phyloP scores from a whole-genome alignment of 179 eudicot species.

The Camellia oleifera region DNA sequence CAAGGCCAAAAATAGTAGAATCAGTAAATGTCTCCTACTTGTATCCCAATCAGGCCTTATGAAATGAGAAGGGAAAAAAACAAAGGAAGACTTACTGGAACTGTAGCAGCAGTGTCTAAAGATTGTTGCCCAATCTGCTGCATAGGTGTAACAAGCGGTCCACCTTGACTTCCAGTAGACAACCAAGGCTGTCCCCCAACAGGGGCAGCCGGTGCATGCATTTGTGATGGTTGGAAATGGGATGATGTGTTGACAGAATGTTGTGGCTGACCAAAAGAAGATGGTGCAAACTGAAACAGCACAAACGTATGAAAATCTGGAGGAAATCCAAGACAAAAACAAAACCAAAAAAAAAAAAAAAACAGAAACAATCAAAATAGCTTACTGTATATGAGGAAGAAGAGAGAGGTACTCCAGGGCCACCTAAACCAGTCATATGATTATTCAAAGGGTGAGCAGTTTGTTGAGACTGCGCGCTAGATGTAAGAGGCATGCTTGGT shows the following conservation, averaged over 20 bases:
- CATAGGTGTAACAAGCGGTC: constrained; percentile 44
- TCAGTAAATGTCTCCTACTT: background rate
- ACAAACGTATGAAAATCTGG: background rate
- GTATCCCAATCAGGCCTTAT: too few species aligned
- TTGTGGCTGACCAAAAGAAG: constrained; percentile 41
- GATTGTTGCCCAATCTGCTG: constrained; percentile 63
- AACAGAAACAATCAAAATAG: background rate
- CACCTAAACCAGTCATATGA: constrained; percentile 49
- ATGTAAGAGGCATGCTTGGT: constrained; percentile 52
- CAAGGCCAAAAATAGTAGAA: background rate
- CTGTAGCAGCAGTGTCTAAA: constrained; percentile 36
- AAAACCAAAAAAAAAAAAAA: constrained; percentile 4
- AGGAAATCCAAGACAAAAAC: constrained; percentile 6
- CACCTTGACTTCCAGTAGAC: constrained; percentile 58
- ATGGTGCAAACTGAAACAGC: constrained; percentile 32
- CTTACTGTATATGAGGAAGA: constrained; percentile 82
- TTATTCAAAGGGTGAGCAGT: constrained; percentile 37
- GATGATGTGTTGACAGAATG: constrained; percentile 23
- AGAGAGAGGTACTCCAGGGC: constrained; percentile 65
- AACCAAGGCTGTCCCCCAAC: constrained; percentile 72
- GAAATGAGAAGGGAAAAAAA: too few species aligned
- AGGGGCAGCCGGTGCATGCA: constrained; percentile 49
- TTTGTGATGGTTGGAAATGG: constrained; percentile 74
- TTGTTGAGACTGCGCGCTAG: constrained; percentile 55
- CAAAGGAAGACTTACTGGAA: constrained; percentile 34